Base-by-base conservation (phyloP, 352 stramenopile genomes). In the Phytopythium oedochilum region DNA sequence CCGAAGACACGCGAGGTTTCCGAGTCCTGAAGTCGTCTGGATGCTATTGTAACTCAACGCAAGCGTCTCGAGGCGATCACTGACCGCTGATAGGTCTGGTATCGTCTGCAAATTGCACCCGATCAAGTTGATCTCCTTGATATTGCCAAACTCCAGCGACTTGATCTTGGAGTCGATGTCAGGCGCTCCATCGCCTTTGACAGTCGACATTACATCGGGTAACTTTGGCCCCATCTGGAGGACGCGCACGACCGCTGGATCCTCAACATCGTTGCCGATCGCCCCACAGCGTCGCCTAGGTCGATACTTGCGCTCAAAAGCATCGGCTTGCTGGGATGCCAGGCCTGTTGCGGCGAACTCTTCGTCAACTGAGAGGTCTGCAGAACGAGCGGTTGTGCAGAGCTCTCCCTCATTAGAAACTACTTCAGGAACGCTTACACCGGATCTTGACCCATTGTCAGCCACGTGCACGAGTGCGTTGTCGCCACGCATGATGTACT, bases 41-140 rank as follows among this genome's bases (percentile, higher is more conserved):
- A 94, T 79, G 35, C 71, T 70, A 48, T 94, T 94, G 61, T 91
- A 86, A 28, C 75, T 88, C 4, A 94, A 52, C 1, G 92, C 66
- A 9, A 94, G 54, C 0, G 74, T 62, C 54, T 94, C 71, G 0
- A 94, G 66, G 10, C 70, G 55, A 26, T 70, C 61, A 40, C 64
- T 72, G 20, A 78, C 17, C 8, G 45, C 45, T 2, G 47, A 63
- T 20, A 86, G 22, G 26, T 85, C 68, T 5, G 80, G 77, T 44
- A 92, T 73, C 1, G 42, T 36, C 12, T 84, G 72, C 1, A 92
- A 59, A 0, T 63, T 60, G 36, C 77, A 90, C 0, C 75, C 75
- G 46, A 87, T 57, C 34, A 92, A 60, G 25, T 70, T 78, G 28
- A 92, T 26, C 40, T 75, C 56, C 23, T 74, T 80, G 11, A 89